Percentiles rank a stretch among this genome's conserved stretches.
phyloP scores from a whole-genome alignment of 148 eudicot genomes.

The Persicaria maculosa region DNA sequence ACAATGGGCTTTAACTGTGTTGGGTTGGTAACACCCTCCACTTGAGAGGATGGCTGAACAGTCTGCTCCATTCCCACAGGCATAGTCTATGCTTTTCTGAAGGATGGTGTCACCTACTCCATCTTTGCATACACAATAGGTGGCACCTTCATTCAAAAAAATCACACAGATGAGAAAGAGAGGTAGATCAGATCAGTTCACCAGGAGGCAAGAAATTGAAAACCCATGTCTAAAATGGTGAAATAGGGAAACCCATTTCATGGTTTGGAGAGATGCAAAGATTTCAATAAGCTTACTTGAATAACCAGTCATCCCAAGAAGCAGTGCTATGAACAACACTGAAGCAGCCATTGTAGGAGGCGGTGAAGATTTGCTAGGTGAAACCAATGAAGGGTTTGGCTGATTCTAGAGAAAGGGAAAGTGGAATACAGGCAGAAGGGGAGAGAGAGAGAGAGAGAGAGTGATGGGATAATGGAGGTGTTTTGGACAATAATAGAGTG shows the following conservation, averaged over 20 bases:
- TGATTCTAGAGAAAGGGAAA: background rate
- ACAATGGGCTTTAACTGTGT: conserved; percentile 55
- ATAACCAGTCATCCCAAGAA: conserved; percentile 6
- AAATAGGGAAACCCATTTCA: background rate
- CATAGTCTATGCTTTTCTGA: conserved; percentile 64
- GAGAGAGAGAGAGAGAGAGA: no score
- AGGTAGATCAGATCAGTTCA: no score
- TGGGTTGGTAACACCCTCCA: conserved; percentile 54
- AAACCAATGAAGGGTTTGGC: background rate
- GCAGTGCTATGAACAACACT: conserved; percentile 6
- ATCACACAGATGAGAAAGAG: background rate
- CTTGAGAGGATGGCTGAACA: conserved; percentile 37
- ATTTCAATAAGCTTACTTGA: conserved; percentile 7
- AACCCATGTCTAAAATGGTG: conserved; percentile 4
- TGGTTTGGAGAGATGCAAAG: background rate
- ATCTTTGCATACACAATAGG: conserved; percentile 60
- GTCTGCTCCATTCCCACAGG: conserved; percentile 74
- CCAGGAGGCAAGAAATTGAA: background rate
- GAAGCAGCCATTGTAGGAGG: background rate
- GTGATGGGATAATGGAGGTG: no score
- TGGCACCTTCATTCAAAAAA: conserved; percentile 34
- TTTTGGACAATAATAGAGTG: no score
- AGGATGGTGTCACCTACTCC: conserved; percentile 31
- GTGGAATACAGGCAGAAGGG: no score
- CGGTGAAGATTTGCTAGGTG: background rate